phyloP scores from a whole-genome alignment of 192 early-diverging fungal species.

The Backusella tarrabulga region DNA sequence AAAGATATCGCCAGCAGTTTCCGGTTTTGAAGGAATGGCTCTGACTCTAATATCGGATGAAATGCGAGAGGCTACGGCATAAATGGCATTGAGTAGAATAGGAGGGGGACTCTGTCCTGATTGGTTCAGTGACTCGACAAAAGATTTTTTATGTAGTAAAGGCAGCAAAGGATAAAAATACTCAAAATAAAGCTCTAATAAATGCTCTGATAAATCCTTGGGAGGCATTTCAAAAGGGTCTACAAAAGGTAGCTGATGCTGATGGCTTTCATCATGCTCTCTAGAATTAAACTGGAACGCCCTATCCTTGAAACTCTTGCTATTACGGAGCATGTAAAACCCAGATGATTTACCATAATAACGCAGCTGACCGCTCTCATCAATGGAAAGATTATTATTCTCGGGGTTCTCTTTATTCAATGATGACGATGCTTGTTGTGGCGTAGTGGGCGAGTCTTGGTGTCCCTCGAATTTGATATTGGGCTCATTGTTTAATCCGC shows the following conservation, averaged over 20 bases:
- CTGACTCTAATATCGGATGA: slow-evolving; percentile 44
- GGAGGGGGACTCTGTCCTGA: slow-evolving; percentile 22
- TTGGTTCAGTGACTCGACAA: slow-evolving; percentile 37
- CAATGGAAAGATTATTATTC: slow-evolving; percentile 54
- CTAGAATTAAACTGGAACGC: slow-evolving; percentile 31
- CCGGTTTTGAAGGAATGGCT: slow-evolving; percentile 41
- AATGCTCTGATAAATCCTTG: slow-evolving; percentile 51
- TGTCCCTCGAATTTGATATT: background rate
- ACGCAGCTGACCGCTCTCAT: slow-evolving; percentile 66
- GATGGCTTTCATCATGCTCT: background rate
- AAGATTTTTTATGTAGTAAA: slow-evolving; percentile 62
- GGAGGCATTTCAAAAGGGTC: slow-evolving; percentile 60
- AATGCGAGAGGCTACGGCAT: slow-evolving; percentile 45
- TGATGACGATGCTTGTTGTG: background rate
- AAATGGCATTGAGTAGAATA: slow-evolving; percentile 50
- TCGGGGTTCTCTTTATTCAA: slow-evolving; percentile 49
- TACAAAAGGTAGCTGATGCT: background rate
- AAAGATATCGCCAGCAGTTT: slow-evolving; percentile 56
- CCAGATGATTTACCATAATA: slow-evolving; percentile 79
- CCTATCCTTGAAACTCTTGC: slow-evolving; percentile 45
- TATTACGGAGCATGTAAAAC: slow-evolving; percentile 66
- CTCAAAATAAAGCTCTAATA: slow-evolving; percentile 65
- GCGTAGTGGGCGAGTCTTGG: background rate
- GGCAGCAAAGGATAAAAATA: slow-evolving; percentile 70
- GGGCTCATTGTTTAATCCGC: background rate